Conservation (phyloP, 2,329 filamentous ascomycete species). For the Pseudogymnoascus sp. region DNA sequence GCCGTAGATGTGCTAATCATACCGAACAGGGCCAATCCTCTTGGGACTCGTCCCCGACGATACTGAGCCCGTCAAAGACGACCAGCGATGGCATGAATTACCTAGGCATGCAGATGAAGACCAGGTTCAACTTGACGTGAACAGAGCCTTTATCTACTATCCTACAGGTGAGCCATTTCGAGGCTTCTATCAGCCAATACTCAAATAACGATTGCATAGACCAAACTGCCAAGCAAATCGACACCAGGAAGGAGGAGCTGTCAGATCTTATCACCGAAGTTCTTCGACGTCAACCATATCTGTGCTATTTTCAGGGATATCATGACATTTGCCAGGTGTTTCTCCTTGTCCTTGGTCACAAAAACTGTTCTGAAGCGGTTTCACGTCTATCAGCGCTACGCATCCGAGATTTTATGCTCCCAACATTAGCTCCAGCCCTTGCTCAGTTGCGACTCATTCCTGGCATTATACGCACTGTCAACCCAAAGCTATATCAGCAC, state of each 20-base stretch:
- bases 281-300: constrained; percentile 69
- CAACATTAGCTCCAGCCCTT: constrained; percentile 70
- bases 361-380: constrained; percentile 53
- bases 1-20: constrained; percentile 16
- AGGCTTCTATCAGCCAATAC: constrained; percentile 19
- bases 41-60: constrained; percentile 35
- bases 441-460: constrained; percentile 83
- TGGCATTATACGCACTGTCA: constrained; percentile 64
- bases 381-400: constrained; percentile 79
- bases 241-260: constrained; percentile 64
- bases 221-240: constrained; percentile 60
- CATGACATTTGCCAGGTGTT: constrained; percentile 98
- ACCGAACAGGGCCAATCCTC: constrained; percentile 51
- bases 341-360: constrained; percentile 68
- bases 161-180: constrained; percentile 55
- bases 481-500: constrained; percentile 64
- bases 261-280: constrained; percentile 73
- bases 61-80: constrained; percentile 15
- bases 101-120: constrained; percentile 77
- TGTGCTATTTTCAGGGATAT: constrained; percentile 97
- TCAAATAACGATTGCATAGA: constrained; percentile 38
- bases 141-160: constrained; percentile 96
- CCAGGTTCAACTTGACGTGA: constrained; percentile 85
- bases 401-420: constrained; percentile 97
- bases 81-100: constrained; percentile 40